Evolutionary conservation across 768 basidiomycete species (phyloP), one percentile per base, ranked within the genome.

Genomic region (Agaricus sinodeliciosus): DNA sequence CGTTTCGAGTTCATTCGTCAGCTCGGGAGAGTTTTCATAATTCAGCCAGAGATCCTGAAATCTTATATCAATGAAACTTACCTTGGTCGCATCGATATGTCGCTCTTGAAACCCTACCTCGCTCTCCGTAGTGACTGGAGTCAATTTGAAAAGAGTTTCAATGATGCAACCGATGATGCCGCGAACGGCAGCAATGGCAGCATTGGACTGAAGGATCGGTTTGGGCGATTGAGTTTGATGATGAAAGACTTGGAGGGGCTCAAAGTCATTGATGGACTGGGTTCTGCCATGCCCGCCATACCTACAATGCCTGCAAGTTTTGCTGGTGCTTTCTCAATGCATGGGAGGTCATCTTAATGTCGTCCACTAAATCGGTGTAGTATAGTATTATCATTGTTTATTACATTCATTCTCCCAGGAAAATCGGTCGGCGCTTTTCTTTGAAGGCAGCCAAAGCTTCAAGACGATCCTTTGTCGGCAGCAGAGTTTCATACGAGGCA

Each of bases 1-100:
- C 92, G 95, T 19, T 99, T 95, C 71, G 96, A 98, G 65, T 97
- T 98, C 72, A 85, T 98, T 57, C 87, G 94, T 37, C 94, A 98
- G 67, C 82, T 99, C 4, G 96, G 95, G 59, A 95, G 98, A 63
- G 79, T 94, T 58, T 99, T 97, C 78, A 87, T 98, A 57, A 90
- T 99, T 45, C 90, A 87, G 49, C 94, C 95, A 6, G 94, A 97
- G 57, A 90, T 94, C 54, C 79, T 99, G 58, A 90, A 88, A 60
- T 90, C 94, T 3, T 98, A 96, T 71, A 93, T 98, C 66, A 90
- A 87, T 9, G 94, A 96, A 63, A 87, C 86, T 53, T 91, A 93
- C 66, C 84, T 99, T 12, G 93, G 93, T 8, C 81, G 92, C 15
- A 94, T 99, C 59, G 95, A 98, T 58, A 70, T 89, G 3, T 76